Evolutionary conservation across 2,329 filamentous ascomycete species (phyloP).

Genomic region (Rhinocladiella similis): DNA sequence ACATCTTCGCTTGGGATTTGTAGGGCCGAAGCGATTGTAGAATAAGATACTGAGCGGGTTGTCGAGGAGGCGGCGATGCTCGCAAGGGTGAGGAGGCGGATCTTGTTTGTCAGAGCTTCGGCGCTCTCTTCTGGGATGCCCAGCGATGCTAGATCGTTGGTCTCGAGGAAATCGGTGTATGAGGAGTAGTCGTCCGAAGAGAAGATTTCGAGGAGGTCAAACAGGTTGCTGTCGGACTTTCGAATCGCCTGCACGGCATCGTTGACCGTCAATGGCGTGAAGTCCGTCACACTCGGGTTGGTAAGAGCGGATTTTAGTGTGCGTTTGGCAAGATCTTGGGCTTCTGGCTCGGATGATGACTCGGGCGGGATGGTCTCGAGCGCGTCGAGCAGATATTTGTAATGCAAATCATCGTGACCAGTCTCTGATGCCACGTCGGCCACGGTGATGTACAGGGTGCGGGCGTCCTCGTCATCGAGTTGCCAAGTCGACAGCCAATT

Average conservation of each 20-base stretch:
- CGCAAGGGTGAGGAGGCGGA: conserved; percentile 90
- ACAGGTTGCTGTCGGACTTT: conserved; percentile 80
- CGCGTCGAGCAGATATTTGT: conserved; percentile 71
- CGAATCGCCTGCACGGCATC: conserved; percentile 82
- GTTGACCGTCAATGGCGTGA: conserved; percentile 68
- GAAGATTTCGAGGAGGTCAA: conserved; percentile 93
- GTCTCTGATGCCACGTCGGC: conserved; percentile 77
- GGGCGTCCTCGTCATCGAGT: conserved; percentile 75
- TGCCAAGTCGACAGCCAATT: conserved; percentile 83
- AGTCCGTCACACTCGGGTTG: conserved; percentile 68
- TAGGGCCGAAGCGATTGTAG: conserved; percentile 77
- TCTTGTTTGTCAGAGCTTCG: conserved; percentile 86
- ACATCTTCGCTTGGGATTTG: conserved; percentile 81
- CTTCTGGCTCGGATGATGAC: conserved; percentile 50
- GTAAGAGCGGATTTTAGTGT: conserved; percentile 68
- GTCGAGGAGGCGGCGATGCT: conserved; percentile 81
- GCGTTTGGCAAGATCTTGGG: conserved; percentile 61
- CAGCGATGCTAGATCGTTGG: conserved; percentile 54
- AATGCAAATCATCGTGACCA: conserved; percentile 74
- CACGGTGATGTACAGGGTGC: conserved; percentile 80
- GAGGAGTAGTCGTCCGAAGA: conserved; percentile 91
- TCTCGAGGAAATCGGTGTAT: conserved; percentile 88
- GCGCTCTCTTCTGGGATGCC: conserved; percentile 77
- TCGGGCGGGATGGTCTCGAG: conserved; percentile 71
- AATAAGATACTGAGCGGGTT: conserved; percentile 85